Percentiles rank a stretch among this genome's conserved stretches.
phyloP scores from a whole-genome alignment of 768 basidiomycete genomes.

The Rhodosporidiobolus sp. region DNA sequence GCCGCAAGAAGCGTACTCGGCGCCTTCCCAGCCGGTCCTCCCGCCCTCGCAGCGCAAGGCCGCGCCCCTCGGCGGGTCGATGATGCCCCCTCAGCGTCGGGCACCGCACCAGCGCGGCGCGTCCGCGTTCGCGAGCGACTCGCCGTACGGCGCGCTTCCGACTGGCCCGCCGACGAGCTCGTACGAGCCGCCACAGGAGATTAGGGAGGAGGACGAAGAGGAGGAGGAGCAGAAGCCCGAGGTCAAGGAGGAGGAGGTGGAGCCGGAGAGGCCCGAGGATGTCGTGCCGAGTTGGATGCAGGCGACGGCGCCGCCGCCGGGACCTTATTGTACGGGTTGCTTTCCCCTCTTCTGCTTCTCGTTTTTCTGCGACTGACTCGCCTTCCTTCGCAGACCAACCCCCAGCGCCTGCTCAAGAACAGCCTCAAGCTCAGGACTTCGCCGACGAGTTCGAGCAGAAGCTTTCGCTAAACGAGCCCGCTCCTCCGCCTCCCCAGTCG shows the following conservation, averaged over 20 bases:
- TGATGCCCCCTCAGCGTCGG: constrained; percentile 18
- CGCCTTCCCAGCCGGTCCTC: constrained; percentile 2
- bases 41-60: constrained; percentile 17
- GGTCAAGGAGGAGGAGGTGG: background rate
- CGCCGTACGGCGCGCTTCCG: constrained; percentile 30
- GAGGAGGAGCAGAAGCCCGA: constrained; percentile 17
- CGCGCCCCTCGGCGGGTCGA: background rate
- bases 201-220: constrained; percentile 27
- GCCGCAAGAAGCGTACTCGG: background rate
- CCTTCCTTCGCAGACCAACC: background rate
- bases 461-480: background rate
- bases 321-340: background rate
- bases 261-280: background rate
- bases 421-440: background rate
- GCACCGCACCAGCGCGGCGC: constrained; percentile 32
- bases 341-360: background rate
- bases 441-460: background rate
- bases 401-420: background rate
- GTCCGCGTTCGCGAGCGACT: constrained; percentile 28
- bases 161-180: constrained; percentile 17
- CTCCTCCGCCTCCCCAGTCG: too few relatives aligned
- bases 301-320: background rate
- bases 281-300: constrained; percentile 36
- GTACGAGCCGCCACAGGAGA: constrained; percentile 23
- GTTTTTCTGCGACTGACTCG: background rate